Evolutionary conservation across 83 land plant species (phyloP).

Genomic region (Diphasiastrum complanatum): DNA sequence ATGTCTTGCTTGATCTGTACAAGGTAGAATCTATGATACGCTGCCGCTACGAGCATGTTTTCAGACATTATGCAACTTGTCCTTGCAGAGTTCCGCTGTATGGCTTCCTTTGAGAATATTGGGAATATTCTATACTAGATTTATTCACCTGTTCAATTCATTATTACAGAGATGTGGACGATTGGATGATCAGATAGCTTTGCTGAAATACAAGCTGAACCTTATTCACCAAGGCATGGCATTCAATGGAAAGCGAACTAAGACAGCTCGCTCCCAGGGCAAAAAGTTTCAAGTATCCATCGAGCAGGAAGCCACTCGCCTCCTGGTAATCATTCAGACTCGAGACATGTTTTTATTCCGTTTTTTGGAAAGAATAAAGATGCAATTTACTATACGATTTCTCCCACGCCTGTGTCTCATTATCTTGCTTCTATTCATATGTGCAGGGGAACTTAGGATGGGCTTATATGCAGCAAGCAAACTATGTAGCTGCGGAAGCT

Average conservation of each 20-base stretch:
- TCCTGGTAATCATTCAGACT: slow-evolving; percentile 51
- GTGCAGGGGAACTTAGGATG: slow-evolving; percentile 40
- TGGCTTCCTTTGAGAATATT: neutral
- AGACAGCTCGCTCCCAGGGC: slow-evolving; percentile 95
- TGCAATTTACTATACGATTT: neutral
- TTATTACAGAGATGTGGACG: slow-evolving; percentile 75
- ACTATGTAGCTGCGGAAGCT: slow-evolving; percentile 31
- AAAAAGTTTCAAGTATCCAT: slow-evolving; percentile 93
- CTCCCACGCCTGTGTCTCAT: neutral
- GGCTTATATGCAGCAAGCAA: slow-evolving; percentile 36
- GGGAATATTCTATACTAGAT: slow-evolving; percentile 5
- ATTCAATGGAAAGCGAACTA: slow-evolving; percentile 96
- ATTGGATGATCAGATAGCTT: slow-evolving; percentile 81
- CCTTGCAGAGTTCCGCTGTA: neutral
- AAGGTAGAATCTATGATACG: no score
- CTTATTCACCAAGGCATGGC: slow-evolving; percentile 91
- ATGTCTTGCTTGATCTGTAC: slow-evolving; percentile 85
- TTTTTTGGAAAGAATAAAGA: neutral
- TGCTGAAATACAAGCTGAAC: slow-evolving; percentile 77
- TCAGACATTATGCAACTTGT: neutral
- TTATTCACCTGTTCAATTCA: neutral
- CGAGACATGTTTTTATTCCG: neutral
- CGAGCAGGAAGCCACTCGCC: slow-evolving; percentile 88
- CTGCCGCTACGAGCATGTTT: neutral
- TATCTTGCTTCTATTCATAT: neutral